These are phyloP conservation scores for Pittosporum tobira DNA, from an alignment of 129 eudicot genomes.

Conservation along the genomic window DNA sequence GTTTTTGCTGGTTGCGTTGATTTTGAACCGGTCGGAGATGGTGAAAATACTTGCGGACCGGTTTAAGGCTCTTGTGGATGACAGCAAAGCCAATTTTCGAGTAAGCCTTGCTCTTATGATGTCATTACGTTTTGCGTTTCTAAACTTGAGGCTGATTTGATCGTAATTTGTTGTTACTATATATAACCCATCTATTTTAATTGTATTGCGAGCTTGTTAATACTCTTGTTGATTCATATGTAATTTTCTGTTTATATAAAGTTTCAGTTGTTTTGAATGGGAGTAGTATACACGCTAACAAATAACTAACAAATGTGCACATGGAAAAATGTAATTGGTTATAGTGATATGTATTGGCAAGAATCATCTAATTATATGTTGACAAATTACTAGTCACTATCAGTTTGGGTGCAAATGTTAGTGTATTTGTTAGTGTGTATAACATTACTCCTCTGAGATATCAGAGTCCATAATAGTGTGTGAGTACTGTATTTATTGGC, in stretches of 20 bases:
- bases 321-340: too few relatives aligned
- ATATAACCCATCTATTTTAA: neutral
- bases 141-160: neutral
- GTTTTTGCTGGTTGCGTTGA: slow-evolving; percentile 80
- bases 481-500: too few relatives aligned
- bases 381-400: too few relatives aligned
- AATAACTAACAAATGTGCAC: too few relatives aligned
- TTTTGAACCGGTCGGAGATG: slow-evolving; percentile 68
- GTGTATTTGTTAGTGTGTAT: too few relatives aligned
- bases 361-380: too few relatives aligned
- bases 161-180: neutral
- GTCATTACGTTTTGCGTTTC: neutral
- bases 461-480: too few relatives aligned
- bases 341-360: too few relatives aligned
- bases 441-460: too few relatives aligned
- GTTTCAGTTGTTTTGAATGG: neutral
- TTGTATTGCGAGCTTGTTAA: neutral
- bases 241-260: neutral
- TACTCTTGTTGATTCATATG: neutral
- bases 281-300: too few relatives aligned
- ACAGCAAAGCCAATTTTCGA: slow-evolving; percentile 56
- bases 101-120: slow-evolving; percentile 22
- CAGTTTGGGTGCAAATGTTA: too few relatives aligned
- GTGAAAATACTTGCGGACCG: slow-evolving; percentile 53
- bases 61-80: slow-evolving; percentile 63